These are phyloP conservation scores for Spergularia marina DNA, from an alignment of 148 eudicot species.

Conservation along the genomic window DNA sequence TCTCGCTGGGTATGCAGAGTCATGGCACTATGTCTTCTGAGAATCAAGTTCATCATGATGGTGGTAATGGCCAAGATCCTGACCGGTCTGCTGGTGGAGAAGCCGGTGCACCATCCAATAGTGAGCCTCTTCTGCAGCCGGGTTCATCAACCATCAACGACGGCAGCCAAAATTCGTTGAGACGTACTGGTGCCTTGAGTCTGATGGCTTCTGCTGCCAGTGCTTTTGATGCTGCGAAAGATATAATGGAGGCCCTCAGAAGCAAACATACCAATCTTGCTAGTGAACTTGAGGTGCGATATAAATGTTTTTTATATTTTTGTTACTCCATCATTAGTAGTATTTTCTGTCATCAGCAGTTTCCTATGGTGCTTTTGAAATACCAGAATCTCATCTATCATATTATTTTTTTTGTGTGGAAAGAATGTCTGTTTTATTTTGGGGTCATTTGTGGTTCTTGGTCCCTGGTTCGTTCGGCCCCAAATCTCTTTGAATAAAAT, in stretches of 20 bases:
- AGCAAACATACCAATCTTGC: constrained; percentile 98
- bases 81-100: constrained; percentile 65
- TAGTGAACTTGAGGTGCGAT: constrained; percentile 84
- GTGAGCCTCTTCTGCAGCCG: constrained; percentile 66
- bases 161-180: constrained; percentile 63
- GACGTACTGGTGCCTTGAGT: constrained; percentile 76
- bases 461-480: not conserved
- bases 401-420: not conserved
- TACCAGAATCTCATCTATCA: not conserved
- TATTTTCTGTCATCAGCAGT: not conserved
- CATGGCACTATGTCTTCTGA: constrained; percentile 59
- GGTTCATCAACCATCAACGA: constrained; percentile 54
- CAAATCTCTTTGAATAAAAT: not conserved
- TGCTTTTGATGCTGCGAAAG: constrained; percentile 96
- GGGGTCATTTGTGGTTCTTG: not conserved
- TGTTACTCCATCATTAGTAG: not conserved
- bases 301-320: not conserved
- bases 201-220: constrained; percentile 93
- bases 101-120: constrained; percentile 52
- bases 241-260: constrained; percentile 97
- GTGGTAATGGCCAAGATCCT: constrained; percentile 69
- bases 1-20: constrained; percentile 47
- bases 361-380: not conserved
- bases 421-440: not conserved
- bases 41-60: constrained; percentile 75